Percentiles rank a stretch among this genome's conserved stretches.
These are phyloP conservation scores for Xerocomellus intermedius DNA, from an alignment of 768 basidiomycete species.

Conservation along the genomic window DNA sequence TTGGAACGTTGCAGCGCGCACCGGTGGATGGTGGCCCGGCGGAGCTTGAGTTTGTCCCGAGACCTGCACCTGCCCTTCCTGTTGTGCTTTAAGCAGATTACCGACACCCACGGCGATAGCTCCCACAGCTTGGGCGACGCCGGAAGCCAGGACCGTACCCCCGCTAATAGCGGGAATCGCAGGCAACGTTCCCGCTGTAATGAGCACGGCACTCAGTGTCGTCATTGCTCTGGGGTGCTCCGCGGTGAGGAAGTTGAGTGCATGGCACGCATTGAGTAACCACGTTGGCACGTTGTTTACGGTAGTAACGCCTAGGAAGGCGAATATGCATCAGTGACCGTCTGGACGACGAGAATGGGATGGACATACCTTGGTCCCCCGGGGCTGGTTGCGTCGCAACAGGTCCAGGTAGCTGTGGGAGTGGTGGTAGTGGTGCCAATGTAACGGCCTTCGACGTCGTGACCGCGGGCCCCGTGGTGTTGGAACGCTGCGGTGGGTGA, in stretches of 20 bases:
- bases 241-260: constrained; percentile 68
- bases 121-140: constrained; percentile 75
- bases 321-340: background rate
- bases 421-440: constrained; percentile 13
- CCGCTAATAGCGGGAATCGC: constrained; percentile 69
- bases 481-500: constrained; percentile 29
- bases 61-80: constrained; percentile 37
- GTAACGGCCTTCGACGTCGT: constrained; percentile 8
- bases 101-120: constrained; percentile 78
- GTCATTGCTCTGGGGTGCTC: constrained; percentile 79
- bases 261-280: constrained; percentile 74
- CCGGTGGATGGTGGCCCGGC: constrained; percentile 22
- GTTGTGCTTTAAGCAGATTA: constrained; percentile 49
- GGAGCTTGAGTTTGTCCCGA: constrained; percentile 22
- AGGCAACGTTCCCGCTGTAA: constrained; percentile 75
- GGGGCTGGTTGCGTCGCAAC: constrained; percentile 10
- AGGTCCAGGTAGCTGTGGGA: constrained; percentile 8
- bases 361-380: constrained; percentile 19
- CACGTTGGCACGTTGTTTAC: constrained; percentile 67
- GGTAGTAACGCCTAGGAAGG: constrained; percentile 36
- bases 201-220: constrained; percentile 71
- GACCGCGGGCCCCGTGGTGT: constrained; percentile 29
- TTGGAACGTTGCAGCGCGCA: constrained; percentile 33
- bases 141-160: constrained; percentile 68
- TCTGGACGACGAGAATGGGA: background rate